Conservation (phyloP, 805 yeast genomes). For the Huiozyma sinensis region DNA sequence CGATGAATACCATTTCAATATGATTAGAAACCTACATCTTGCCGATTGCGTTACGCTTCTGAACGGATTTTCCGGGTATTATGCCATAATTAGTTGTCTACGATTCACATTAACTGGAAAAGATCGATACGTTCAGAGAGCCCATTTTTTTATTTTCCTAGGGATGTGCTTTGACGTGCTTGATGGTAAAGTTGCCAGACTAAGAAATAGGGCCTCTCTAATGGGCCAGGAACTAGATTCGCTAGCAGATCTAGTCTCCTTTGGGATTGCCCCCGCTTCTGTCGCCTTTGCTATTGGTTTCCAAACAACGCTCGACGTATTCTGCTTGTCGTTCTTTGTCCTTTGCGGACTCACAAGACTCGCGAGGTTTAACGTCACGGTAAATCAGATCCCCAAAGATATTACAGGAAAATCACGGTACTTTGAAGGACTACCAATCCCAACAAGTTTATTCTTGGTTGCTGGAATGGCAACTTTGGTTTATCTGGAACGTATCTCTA, state of each 20-base stretch:
- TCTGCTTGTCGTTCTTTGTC: conserved; percentile 71
- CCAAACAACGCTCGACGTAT: conserved; percentile 70
- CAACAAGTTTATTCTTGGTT: conserved; percentile 73
- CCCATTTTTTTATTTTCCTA: conserved; percentile 74
- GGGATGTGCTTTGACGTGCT: conserved; percentile 93
- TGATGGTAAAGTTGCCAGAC: conserved; percentile 94
- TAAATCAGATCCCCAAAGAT: conserved; percentile 86
- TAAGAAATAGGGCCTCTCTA: conserved; percentile 80
- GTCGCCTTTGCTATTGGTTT: conserved; percentile 88
- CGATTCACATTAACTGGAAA: conserved; percentile 65
- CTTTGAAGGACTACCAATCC: conserved; percentile 96
- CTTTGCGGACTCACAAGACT: conserved; percentile 87
- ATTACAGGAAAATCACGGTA: conserved; percentile 74
- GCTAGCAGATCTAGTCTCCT: conserved; percentile 86
- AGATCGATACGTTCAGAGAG: conserved; percentile 67
- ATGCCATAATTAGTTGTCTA: conserved; percentile 76
- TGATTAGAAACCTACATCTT: conserved; percentile 79
- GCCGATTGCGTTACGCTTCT: conserved; percentile 93
- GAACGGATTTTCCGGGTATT: conserved; percentile 90
- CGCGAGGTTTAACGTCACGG: conserved; percentile 92
- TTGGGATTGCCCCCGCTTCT: conserved; percentile 92
- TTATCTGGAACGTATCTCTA: conserved; percentile 35
- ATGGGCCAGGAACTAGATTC: conserved; percentile 98
- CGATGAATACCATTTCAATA: conserved; percentile 76
- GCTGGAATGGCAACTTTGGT: conserved; percentile 60